A percentile compares a stretch with the other conserved stretches of the same genome.
These are phyloP conservation scores for Thalia dealbata DNA, from an alignment of 176 grass and related monocot genomes.

Conservation along the genomic window DNA sequence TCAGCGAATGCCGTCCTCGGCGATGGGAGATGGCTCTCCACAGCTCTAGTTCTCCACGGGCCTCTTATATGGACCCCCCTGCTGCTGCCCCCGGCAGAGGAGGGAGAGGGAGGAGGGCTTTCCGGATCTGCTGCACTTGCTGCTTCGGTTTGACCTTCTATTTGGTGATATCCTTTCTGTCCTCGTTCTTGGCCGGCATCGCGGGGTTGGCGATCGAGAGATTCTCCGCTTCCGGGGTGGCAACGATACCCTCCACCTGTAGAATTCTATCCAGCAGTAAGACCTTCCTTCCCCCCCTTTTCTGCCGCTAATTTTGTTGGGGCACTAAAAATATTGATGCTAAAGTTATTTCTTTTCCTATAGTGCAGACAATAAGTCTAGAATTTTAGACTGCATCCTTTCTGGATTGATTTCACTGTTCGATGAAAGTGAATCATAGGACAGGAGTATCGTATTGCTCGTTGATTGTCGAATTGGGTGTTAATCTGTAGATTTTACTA, in stretches of 20 bases:
- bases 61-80: neutral
- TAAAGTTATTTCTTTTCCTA: neutral
- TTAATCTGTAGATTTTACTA: too few relatives aligned
- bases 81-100: neutral
- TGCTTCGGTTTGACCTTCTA: slow-evolving; percentile 43
- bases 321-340: neutral
- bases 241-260: slow-evolving; percentile 77
- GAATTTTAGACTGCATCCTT: neutral
- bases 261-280: slow-evolving; percentile 72
- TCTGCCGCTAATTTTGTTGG: neutral
- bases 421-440: too few relatives aligned
- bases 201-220: slow-evolving; percentile 49
- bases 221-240: slow-evolving; percentile 46
- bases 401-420: too few relatives aligned
- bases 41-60: neutral
- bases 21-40: neutral
- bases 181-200: slow-evolving; percentile 65
- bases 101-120: neutral
- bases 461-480: too few relatives aligned
- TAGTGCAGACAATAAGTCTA: neutral
- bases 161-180: slow-evolving; percentile 51
- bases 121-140: slow-evolving; percentile 27
- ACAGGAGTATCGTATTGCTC: too few relatives aligned
- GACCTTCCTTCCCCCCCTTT: slow-evolving; percentile 1
- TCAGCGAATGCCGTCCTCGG: neutral